Evolutionary conservation across 2,329 filamentous ascomycete genomes (phyloP).

Genomic region (Beauveria medogensis): DNA sequence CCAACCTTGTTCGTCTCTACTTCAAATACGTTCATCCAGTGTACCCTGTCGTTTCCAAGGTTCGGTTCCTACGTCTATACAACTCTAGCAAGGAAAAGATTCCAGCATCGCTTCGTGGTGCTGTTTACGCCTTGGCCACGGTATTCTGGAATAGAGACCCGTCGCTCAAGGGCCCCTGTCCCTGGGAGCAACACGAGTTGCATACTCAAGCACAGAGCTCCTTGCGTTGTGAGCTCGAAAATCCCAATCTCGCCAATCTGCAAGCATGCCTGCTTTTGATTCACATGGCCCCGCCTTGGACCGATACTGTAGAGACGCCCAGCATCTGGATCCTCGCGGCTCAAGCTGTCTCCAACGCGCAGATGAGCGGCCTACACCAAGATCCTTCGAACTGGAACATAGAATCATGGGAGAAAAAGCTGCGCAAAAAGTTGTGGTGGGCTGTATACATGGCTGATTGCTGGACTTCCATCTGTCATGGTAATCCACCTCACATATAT

Average conservation of each 20-base stretch:
- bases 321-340: conserved; percentile 35
- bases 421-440: conserved; percentile 40
- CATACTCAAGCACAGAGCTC: conserved; percentile 34
- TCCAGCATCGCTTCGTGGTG: conserved; percentile 36
- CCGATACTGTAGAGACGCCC: conserved; percentile 38
- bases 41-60: conserved; percentile 36
- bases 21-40: conserved; percentile 38
- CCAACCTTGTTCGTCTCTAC: conserved; percentile 34
- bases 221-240: conserved; percentile 36
- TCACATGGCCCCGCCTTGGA: conserved; percentile 36
- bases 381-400: conserved; percentile 35
- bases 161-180: conserved; percentile 21
- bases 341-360: conserved; percentile 35
- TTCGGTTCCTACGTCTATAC: conserved; percentile 33
- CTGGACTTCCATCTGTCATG: conserved; percentile 39
- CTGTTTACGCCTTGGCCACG: conserved; percentile 35
- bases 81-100: conserved; percentile 28
- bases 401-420: conserved; percentile 32
- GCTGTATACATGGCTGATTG: conserved; percentile 32
- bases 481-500: conserved; percentile 37
- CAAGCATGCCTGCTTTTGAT: conserved; percentile 38
- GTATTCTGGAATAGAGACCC: conserved; percentile 33
- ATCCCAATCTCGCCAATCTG: conserved; percentile 37
- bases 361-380: conserved; percentile 38
- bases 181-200: conserved; percentile 33